Percentiles rank a stretch among this genome's conserved stretches.
Conservation (phyloP, 805 yeast genomes). For the Metschnikowia lunata region DNA sequence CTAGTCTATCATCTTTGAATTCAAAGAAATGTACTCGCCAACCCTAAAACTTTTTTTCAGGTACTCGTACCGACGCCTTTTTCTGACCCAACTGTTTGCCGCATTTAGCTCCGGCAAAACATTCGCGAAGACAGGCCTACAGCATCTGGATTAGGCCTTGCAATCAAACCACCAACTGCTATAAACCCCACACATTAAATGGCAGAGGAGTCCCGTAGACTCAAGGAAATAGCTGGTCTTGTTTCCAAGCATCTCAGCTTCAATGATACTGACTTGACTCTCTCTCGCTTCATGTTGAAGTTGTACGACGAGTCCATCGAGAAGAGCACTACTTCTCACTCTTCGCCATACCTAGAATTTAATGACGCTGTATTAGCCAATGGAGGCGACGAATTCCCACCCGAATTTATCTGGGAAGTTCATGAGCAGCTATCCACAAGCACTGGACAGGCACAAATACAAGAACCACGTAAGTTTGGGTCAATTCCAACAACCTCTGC, state of each 20-base stretch:
- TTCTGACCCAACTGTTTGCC: too few relatives aligned
- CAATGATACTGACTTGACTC: constrained; percentile 17
- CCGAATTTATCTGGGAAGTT: constrained; percentile 23
- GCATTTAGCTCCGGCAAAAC: too few relatives aligned
- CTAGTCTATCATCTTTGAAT: too few relatives aligned
- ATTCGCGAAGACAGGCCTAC: too few relatives aligned
- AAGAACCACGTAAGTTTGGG: background rate
- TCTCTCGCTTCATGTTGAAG: constrained; percentile 26
- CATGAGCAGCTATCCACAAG: constrained; percentile 12
- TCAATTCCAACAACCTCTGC: background rate
- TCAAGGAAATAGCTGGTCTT: constrained; percentile 1
- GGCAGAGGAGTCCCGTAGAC: constrained; percentile 1
- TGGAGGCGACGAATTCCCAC: constrained; percentile 41
- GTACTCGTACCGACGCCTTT: too few relatives aligned
- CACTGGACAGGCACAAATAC: background rate
- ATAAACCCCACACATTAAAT: background rate
- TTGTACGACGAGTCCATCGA: constrained; percentile 20
- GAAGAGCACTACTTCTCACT: constrained; percentile 7
- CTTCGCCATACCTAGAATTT: constrained; percentile 7
- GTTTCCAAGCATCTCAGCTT: constrained; percentile 13
- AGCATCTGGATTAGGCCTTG: too few relatives aligned
- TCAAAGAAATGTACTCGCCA: too few relatives aligned
- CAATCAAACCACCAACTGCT: too few relatives aligned
- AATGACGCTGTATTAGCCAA: constrained; percentile 24
- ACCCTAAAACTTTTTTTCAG: too few relatives aligned